These are phyloP conservation scores for Metschnikowia cerradonensis DNA, from an alignment of 805 yeast genomes.

Conservation along the genomic window DNA sequence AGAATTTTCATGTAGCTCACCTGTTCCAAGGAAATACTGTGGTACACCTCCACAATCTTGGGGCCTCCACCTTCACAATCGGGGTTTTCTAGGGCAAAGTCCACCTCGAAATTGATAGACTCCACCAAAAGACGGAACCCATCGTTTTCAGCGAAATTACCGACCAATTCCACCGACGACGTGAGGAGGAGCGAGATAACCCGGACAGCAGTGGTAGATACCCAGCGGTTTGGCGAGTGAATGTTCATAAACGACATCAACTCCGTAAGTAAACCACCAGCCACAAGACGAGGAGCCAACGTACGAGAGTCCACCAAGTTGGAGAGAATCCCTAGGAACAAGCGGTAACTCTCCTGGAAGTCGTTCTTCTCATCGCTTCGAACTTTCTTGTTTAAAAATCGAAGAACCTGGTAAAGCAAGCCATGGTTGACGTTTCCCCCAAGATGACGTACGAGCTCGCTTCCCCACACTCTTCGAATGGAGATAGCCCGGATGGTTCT, in stretches of 20 bases:
- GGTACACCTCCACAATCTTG: slow-evolving; percentile 44
- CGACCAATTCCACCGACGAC: slow-evolving; percentile 45
- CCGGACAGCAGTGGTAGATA: slow-evolving; percentile 62
- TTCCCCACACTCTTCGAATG: slow-evolving; percentile 61
- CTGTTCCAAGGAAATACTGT: slow-evolving; percentile 55
- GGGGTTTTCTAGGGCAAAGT: slow-evolving; percentile 58
- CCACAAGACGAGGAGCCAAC: slow-evolving; percentile 52
- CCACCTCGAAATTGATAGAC: slow-evolving; percentile 59
- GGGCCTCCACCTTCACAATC: slow-evolving; percentile 57
- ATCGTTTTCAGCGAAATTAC: slow-evolving; percentile 58
- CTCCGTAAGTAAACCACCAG: slow-evolving; percentile 73
- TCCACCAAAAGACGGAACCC: slow-evolving; percentile 66
- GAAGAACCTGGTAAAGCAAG: slow-evolving; percentile 63
- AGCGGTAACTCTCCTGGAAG: slow-evolving; percentile 44
- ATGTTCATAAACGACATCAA: slow-evolving; percentile 57
- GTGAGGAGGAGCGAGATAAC: slow-evolving; percentile 47
- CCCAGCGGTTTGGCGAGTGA: slow-evolving; percentile 48
- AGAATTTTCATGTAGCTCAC: slow-evolving; percentile 46
- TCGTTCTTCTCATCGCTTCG: slow-evolving; percentile 34
- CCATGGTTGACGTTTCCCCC: slow-evolving; percentile 91
- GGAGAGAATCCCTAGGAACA: slow-evolving; percentile 58
- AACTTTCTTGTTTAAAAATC: slow-evolving; percentile 54
- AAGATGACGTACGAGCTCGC: slow-evolving; percentile 70
- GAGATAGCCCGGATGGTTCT: slow-evolving; percentile 69
- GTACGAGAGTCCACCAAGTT: slow-evolving; percentile 55